Evolutionary conservation across 495 filamentous ascomycete genomes (phyloP).

Genomic region (Penicillium malachiteum): DNA sequence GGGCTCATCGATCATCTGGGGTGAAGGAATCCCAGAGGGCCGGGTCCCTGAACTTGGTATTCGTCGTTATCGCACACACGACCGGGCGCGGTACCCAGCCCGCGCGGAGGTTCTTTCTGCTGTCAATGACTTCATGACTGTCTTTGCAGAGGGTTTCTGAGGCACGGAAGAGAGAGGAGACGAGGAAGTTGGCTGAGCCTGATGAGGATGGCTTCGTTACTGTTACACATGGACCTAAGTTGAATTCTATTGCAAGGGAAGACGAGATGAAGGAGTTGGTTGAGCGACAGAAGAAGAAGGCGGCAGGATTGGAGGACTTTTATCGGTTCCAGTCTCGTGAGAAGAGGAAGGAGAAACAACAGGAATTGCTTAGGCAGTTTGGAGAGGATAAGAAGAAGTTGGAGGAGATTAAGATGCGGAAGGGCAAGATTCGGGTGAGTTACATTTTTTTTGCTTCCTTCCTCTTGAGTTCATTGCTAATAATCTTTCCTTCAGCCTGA

Average conservation of each 20-base stretch:
- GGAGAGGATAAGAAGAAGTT: constrained; percentile 56
- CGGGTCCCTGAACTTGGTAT: constrained; percentile 58
- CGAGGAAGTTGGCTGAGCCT: constrained; percentile 66
- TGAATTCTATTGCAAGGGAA: constrained; percentile 68
- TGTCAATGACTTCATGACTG: constrained; percentile 79
- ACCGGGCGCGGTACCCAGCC: constrained; percentile 67
- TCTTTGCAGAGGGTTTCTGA: constrained; percentile 67
- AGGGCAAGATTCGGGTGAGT: constrained; percentile 50
- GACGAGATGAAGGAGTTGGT: constrained; percentile 72
- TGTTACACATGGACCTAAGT: constrained; percentile 72
- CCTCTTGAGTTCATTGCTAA: not conserved
- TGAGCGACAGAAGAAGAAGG: constrained; percentile 71
- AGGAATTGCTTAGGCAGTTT: constrained; percentile 57
- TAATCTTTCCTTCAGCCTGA: constrained; percentile 39
- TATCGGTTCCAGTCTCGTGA: constrained; percentile 94
- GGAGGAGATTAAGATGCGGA: constrained; percentile 49
- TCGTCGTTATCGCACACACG: constrained; percentile 58
- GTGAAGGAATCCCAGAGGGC: constrained; percentile 51
- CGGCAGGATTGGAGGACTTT: constrained; percentile 70
- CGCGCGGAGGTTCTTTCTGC: constrained; percentile 60
- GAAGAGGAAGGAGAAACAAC: constrained; percentile 79
- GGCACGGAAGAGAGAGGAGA: constrained; percentile 60
- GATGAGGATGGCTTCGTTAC: constrained; percentile 97
- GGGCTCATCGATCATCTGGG: constrained; percentile 56
- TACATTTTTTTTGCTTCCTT: constrained; percentile 2